Evolutionary conservation across 371 early-diverging fungal genomes (phyloP), one percentile per base, ranked within the genome.

Genomic region (Mycotypha africana): DNA sequence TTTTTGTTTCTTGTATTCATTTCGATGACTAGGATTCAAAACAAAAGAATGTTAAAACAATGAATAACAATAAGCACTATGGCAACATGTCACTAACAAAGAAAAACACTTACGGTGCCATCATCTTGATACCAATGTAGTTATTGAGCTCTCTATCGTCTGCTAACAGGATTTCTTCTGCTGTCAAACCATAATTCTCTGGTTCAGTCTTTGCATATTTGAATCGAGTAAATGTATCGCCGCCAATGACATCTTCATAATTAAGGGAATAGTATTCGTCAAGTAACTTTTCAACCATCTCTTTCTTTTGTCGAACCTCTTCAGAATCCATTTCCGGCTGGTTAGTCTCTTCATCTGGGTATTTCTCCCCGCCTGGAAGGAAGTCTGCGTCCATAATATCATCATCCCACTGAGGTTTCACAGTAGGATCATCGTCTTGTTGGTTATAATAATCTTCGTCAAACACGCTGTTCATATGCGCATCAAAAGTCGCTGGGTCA

Each of bases 171-270:
- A 97, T 92, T 42, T 96, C 95, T 21, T 73, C 85, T 4, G 88
- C 65, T 0, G 79, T 71, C 17, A 97, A 65, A 14, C 95, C 95
- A 58, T 70, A 95, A 33, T 74, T 56, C 6, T 85, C 82, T 0
- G 85, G 53, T 47, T 82, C 77, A 11, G 90, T 89, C 60, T 87
- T 76, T 26, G 75, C 62, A 74, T 97, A 97, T 60, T 91, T 92
- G 78, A 94, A 97, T 35, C 93, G 75, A 1, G 90, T 91, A 3
- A 89, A 86, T 15, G 89, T 33, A 53, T 87, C 95, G 23, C 88
- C 93, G 25, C 89, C 93, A 60, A 93, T 80, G 53, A 93, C 82
- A 60, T 95, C 97, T 63, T 96, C 95, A 59, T 90, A 91, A 61
- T 91, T 88, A n/a, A 96, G 74, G 33, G 88, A 79, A 62, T 93